Base-by-base conservation (phyloP, 2,329 filamentous ascomycete species). In the Mollisiaceae sp. region DNA sequence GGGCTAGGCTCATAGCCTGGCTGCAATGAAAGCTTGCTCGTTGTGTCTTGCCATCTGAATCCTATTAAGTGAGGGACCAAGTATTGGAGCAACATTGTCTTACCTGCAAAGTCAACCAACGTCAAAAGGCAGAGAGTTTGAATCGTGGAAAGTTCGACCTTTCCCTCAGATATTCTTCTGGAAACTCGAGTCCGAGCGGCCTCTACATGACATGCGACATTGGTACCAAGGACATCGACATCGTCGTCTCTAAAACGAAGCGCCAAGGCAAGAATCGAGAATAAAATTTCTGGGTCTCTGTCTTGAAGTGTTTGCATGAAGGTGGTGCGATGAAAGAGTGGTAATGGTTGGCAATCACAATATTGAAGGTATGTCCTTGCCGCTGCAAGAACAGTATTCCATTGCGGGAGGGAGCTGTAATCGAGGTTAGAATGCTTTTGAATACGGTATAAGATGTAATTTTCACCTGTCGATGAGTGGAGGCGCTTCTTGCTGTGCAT, bases 261-360 rank as follows among this genome's bases (percentile, higher is more conserved):
- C 1, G 77, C 76, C 45, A 85, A 67, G 2, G 81, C 79, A 36
- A 83, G 70, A 65, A 77, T 60, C 0, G 77, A 70, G 15, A 79
- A 73, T 0, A 78, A 59, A 2, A 80, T 62, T 62, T 79, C 78
- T 0, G 71, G 71, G n/a, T 77, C 74, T 11, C 82, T 77, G 24
- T 74, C 69, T 15, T 74, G 68, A 8, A 84, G 70, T 43, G 75
- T 80, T 6, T 73, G 66, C 9, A 83, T 62, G 65, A 85, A 82
- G 1, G 69, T 75, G 4, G 76, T 73, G 12, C 76, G 70, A 20
- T 79, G 74, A 59, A 85, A 85, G 0, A 85, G 73, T 18, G 79
- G 78, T 24, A 85, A 74, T 6, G 82, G 82, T 59, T 85, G 83
- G 27, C 78, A 81, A 60, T 85, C 80, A 62, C 82, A 82, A 67